phyloP scores from a whole-genome alignment of 2,329 filamentous ascomycete genomes.

The Knufia petricola region DNA sequence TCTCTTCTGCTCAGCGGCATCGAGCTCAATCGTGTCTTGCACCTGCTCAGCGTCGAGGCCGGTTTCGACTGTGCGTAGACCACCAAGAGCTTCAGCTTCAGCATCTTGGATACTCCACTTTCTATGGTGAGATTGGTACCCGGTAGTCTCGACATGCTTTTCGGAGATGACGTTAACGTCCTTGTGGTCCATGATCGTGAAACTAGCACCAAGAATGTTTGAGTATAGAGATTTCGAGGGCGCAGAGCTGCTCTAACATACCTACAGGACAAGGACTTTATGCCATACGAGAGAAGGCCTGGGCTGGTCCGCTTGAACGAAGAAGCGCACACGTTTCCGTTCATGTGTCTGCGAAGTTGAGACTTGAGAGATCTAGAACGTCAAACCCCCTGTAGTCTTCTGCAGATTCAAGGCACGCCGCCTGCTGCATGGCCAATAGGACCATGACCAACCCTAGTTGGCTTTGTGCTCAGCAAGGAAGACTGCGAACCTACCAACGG shows the following conservation, averaged over 20 bases:
- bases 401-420: not conserved
- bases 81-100: constrained; percentile 10
- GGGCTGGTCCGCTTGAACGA: not conserved
- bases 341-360: not conserved
- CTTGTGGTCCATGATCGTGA: not conserved
- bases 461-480: not conserved
- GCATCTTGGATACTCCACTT: constrained; percentile 1
- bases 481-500: not conserved
- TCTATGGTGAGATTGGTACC: not conserved
- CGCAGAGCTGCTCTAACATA: not conserved
- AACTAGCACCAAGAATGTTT: not conserved
- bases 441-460: not conserved
- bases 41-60: constrained; percentile 10
- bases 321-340: not conserved
- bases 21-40: constrained; percentile 4
- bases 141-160: not conserved
- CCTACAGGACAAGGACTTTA: not conserved
- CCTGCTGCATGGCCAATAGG: not conserved
- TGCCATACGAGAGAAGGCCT: not conserved
- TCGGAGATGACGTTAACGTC: not conserved
- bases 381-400: not conserved
- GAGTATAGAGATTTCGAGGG: not conserved
- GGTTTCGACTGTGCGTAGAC: constrained; percentile 12
- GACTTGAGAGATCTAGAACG: not conserved
- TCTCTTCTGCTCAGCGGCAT: constrained; percentile 10